Evolutionary conservation across 2,329 filamentous ascomycete species (phyloP), one percentile per base, ranked within the genome.

Genomic region (Colletotrichum theobromicola): DNA sequence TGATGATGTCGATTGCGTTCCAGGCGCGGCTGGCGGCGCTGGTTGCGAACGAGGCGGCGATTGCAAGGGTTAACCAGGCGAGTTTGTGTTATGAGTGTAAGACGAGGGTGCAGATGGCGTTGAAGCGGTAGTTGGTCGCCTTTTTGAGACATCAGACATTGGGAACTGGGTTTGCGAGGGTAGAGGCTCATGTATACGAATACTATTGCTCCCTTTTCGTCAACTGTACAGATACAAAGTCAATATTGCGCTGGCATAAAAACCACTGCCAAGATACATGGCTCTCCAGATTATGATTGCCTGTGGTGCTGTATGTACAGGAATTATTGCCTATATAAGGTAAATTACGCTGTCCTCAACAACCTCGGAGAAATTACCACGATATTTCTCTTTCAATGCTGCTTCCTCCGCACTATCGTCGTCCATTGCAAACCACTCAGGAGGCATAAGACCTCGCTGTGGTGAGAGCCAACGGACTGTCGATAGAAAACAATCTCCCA

Each of bases 31-130:
- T 74, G 71, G 26, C 61, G 60, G 26, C 67, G 67, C 35, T 74
- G 18, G 37, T 66, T 37, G 53, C 71, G 10, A 70, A 66, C 30
- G 71, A 74, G 30, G 71, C 71, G 60, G 71, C 71, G 15, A 71
- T 74, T 30, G 67, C n/a, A 30, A 61, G 71, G 67, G 71, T 74
- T 2, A 71, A 61, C 16, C 67, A 70, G 24, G 61, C 71, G 35
- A 71, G 67, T 13, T 13, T 74, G 67, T 74, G 71, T 61, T 74
- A 74, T 28, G 71, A 74, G 67, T 74, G 71, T 32, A 74, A 74
- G 67, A 61, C 67, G 13, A 74, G 71, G 61, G 71, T 74, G 7
- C 71, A 74, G 61, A 34, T 26, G 24, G 57, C 57, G 6, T 35
- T 61, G 57, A 61, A 61, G 26, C 57, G 57, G 30, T 61, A 61